Evolutionary conservation across 2,329 filamentous ascomycete genomes (phyloP).

Genomic region (Pseudogymnoascus sp.): DNA sequence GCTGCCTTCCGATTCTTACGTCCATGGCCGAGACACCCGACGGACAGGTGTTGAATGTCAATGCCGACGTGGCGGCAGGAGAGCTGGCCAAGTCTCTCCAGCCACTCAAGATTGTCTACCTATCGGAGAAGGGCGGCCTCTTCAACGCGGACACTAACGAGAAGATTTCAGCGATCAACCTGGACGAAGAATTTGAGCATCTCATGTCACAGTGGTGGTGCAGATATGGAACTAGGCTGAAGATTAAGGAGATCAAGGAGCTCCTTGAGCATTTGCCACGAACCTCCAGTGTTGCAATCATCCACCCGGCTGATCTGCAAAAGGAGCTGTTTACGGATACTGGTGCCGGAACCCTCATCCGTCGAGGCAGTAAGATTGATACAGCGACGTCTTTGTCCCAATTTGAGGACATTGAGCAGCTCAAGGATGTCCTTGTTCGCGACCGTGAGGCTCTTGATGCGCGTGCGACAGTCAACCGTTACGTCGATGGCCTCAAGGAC

Average conservation of each 20-base stretch:
- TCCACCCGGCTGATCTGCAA: slow-evolving; percentile 90
- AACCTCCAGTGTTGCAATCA: slow-evolving; percentile 93
- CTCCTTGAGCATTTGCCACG: slow-evolving; percentile 81
- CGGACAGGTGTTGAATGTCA: slow-evolving; percentile 92
- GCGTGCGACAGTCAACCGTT: slow-evolving; percentile 76
- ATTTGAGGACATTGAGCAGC: slow-evolving; percentile 66
- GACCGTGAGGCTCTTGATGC: slow-evolving; percentile 79
- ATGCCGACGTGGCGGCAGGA: slow-evolving; percentile 92
- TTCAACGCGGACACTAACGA: slow-evolving; percentile 90
- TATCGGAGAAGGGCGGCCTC: slow-evolving; percentile 95
- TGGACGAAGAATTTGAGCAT: slow-evolving; percentile 91
- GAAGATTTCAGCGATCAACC: slow-evolving; percentile 95
- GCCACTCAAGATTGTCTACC: slow-evolving; percentile 93
- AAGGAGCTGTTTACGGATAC: slow-evolving; percentile 97
- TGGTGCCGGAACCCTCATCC: slow-evolving; percentile 86
- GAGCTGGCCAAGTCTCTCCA: slow-evolving; percentile 84
- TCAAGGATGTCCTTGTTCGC: slow-evolving; percentile 76
- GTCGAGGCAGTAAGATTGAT: slow-evolving; percentile 83
- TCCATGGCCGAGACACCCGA: slow-evolving; percentile 93
- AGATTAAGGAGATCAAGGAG: slow-evolving; percentile 97
- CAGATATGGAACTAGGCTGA: slow-evolving; percentile 85
- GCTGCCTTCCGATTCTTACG: slow-evolving; percentile 87
- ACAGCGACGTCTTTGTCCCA: slow-evolving; percentile 65
- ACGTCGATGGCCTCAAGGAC: slow-evolving; percentile 69
- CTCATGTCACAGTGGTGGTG: slow-evolving; percentile 95